Conservation (phyloP, 2,329 filamentous ascomycete genomes). For the Aspergillus puulaauensis region DNA sequence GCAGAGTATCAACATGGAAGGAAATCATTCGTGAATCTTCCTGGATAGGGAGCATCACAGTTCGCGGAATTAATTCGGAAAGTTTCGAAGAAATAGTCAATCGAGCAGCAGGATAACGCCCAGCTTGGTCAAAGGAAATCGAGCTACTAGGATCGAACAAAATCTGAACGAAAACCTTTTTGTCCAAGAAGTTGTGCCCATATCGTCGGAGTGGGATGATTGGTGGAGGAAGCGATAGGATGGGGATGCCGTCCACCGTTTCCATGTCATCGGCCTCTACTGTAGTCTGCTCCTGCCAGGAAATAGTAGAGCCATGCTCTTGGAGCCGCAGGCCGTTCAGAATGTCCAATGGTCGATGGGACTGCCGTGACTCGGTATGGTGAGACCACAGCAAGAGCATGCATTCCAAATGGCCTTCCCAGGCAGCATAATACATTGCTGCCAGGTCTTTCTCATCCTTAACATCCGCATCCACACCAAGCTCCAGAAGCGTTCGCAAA, state of each 20-base stretch:
- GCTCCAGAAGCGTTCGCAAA: slow-evolving; percentile 74
- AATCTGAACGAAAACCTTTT: slow-evolving; percentile 93
- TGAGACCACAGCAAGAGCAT: slow-evolving; percentile 74
- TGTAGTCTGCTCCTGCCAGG: slow-evolving; percentile 29
- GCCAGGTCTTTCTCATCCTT: slow-evolving; percentile 90
- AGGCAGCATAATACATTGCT: slow-evolving; percentile 97
- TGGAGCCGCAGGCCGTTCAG: slow-evolving; percentile 35
- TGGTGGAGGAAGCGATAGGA: slow-evolving; percentile 86
- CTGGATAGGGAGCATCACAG: slow-evolving; percentile 91
- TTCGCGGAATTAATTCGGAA: slow-evolving; percentile 93
- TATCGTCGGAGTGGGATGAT: slow-evolving; percentile 94
- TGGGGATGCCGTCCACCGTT: slow-evolving; percentile 77
- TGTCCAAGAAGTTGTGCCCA: slow-evolving; percentile 97
- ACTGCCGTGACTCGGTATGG: slow-evolving; percentile 20
- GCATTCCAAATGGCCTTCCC: slow-evolving; percentile 94
- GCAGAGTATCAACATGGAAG: slow-evolving; percentile 92
- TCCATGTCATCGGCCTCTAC: slow-evolving; percentile 65
- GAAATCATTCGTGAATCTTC: slow-evolving; percentile 92
- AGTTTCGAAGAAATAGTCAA: slow-evolving; percentile 96
- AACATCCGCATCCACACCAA: slow-evolving; percentile 74
- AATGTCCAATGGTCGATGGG: slow-evolving; percentile 33
- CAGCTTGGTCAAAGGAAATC: slow-evolving; percentile 93
- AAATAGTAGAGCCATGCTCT: slow-evolving; percentile 24
- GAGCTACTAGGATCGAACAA: slow-evolving; percentile 80
- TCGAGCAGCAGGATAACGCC: slow-evolving; percentile 91